These are phyloP conservation scores for Ceratocystis destructans DNA, from an alignment of 2,329 filamentous ascomycete species.

Conservation along the genomic window DNA sequence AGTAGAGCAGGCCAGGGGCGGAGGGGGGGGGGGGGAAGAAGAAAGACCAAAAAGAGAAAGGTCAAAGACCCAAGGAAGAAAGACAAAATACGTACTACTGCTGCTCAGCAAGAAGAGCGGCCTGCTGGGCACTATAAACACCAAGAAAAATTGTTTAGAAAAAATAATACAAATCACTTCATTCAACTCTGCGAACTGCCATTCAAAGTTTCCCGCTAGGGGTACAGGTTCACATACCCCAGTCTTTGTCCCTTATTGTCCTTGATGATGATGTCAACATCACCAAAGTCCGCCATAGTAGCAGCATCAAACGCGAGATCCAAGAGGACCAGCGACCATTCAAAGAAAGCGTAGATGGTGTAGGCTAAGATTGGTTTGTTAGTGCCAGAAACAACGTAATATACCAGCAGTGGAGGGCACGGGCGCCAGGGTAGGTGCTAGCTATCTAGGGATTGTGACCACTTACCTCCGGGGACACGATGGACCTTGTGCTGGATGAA, in stretches of 20 bases:
- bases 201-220: slow-evolving; percentile 30
- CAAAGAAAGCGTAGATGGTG: slow-evolving; percentile 94
- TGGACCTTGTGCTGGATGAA: slow-evolving; percentile 99
- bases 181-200: slow-evolving; percentile 25
- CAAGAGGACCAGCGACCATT: slow-evolving; percentile 88
- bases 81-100: slow-evolving; percentile 27
- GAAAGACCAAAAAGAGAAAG: neutral
- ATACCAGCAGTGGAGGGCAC: neutral
- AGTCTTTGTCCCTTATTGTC: slow-evolving; percentile 83
- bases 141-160: slow-evolving; percentile 19
- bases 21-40: neutral
- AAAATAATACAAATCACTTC: slow-evolving; percentile 11
- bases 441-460: neutral
- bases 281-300: slow-evolving; percentile 79
- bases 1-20: neutral
- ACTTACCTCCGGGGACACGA: slow-evolving; percentile 75
- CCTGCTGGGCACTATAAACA: slow-evolving; percentile 16
- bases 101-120: slow-evolving; percentile 15
- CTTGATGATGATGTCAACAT: slow-evolving; percentile 75
- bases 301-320: slow-evolving; percentile 95
- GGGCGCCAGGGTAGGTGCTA: neutral
- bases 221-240: slow-evolving; percentile 98
- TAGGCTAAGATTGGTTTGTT: slow-evolving; percentile 49
- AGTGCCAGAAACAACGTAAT: slow-evolving; percentile 17
- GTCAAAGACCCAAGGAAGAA: slow-evolving; percentile 23